Evolutionary conservation across 495 filamentous ascomycete species (phyloP).

Genomic region (Aspergillus affinis): DNA sequence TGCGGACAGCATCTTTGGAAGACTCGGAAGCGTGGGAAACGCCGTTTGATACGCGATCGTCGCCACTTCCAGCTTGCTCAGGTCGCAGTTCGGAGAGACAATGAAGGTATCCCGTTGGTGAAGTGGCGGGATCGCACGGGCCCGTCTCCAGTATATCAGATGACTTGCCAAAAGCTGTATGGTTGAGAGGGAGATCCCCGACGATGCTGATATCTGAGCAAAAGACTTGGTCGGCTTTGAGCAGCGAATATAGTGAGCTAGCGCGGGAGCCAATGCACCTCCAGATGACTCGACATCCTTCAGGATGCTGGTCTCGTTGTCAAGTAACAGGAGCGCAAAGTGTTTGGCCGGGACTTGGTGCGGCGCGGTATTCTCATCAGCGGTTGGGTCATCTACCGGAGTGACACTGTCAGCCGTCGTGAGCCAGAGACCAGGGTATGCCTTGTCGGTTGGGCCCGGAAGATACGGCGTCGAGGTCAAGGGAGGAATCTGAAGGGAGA

Average conservation of each 20-base stretch:
- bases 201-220: constrained; percentile 71
- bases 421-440: constrained; percentile 74
- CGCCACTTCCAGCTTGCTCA: constrained; percentile 68
- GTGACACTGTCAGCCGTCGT: constrained; percentile 79
- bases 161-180: constrained; percentile 85
- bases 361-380: constrained; percentile 50
- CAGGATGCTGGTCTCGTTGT: constrained; percentile 79
- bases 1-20: constrained; percentile 80
- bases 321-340: constrained; percentile 80
- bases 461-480: constrained; percentile 72
- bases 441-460: constrained; percentile 61
- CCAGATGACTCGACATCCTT: constrained; percentile 78
- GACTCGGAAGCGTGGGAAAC: constrained; percentile 76
- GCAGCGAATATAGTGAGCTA: constrained; percentile 80
- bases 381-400: constrained; percentile 58
- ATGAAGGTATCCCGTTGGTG: constrained; percentile 92
- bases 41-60: constrained; percentile 67
- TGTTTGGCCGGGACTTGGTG: constrained; percentile 71
- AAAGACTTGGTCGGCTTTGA: constrained; percentile 85
- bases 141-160: constrained; percentile 92
- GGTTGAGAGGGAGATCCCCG: constrained; percentile 70
- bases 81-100: constrained; percentile 85
- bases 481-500: constrained; percentile 85
- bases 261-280: constrained; percentile 65
- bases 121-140: constrained; percentile 86